A percentile compares a stretch with the other conserved stretches of the same genome.
phyloP scores from a whole-genome alignment of 352 stramenopile species.

The Pythium sukuiense region DNA sequence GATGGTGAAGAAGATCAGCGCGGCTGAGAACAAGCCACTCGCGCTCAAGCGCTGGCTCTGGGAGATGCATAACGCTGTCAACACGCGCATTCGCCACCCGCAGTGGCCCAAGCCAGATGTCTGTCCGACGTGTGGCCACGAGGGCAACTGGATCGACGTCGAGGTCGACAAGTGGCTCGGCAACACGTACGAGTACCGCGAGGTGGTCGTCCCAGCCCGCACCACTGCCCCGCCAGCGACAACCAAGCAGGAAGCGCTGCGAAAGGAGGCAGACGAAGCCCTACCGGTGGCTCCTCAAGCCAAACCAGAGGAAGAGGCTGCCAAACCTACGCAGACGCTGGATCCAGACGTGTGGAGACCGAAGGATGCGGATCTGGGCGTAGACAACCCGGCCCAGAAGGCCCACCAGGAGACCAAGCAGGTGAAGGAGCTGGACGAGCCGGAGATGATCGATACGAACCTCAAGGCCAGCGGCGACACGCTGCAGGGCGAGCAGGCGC shows the following conservation, averaged over 20 bases:
- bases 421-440: not conserved
- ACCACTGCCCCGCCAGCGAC: slow-evolving; percentile 21
- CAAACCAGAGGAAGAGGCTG: slow-evolving; percentile 11
- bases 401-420: slow-evolving; percentile 14
- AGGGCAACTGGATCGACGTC: slow-evolving; percentile 56
- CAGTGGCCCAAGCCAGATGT: slow-evolving; percentile 75
- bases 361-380: slow-evolving; percentile 67
- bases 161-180: slow-evolving; percentile 80
- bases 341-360: slow-evolving; percentile 48
- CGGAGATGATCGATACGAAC: slow-evolving; percentile 13
- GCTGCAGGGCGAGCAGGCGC: slow-evolving; percentile 46
- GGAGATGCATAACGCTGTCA: slow-evolving; percentile 85
- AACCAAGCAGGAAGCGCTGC: slow-evolving; percentile 17
- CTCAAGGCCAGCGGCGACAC: slow-evolving; percentile 35
- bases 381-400: slow-evolving; percentile 65
- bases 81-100: slow-evolving; percentile 72
- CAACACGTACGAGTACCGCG: slow-evolving; percentile 60
- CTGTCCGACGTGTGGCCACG: slow-evolving; percentile 67
- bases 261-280: slow-evolving; percentile 21
- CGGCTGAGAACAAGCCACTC: slow-evolving; percentile 64
- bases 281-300: slow-evolving; percentile 21
- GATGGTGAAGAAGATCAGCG: slow-evolving; percentile 58
- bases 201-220: slow-evolving; percentile 43
- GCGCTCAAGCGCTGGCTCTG: slow-evolving; percentile 79
- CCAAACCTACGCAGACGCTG: slow-evolving; percentile 22